Percentiles rank a stretch among this genome's conserved stretches.
These are phyloP conservation scores for Trametes sanguinea DNA, from an alignment of 768 basidiomycete species.

Conservation along the genomic window DNA sequence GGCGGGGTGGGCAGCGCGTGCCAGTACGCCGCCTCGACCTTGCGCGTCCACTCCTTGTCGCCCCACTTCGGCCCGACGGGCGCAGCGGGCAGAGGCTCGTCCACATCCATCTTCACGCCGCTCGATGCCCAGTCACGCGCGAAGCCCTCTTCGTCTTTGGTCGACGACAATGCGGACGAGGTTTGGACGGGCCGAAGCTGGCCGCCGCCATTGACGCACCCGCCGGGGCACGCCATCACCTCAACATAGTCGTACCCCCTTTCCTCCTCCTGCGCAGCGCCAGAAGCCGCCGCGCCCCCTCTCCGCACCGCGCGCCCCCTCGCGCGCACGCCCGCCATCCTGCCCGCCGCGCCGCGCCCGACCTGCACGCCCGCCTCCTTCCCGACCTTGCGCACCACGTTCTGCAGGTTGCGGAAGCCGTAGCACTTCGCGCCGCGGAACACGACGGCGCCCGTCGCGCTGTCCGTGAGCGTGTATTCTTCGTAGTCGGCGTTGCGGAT, in stretches of 20 bases:
- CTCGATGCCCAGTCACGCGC: constrained; percentile 59
- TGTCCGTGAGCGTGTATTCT: constrained; percentile 60
- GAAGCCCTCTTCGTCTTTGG: constrained; percentile 58
- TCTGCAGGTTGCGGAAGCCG: constrained; percentile 96
- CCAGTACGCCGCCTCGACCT: constrained; percentile 88
- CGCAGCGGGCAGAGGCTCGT: constrained; percentile 23
- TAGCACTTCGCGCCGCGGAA: constrained; percentile 97
- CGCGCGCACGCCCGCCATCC: constrained; percentile 36
- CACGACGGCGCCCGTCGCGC: constrained; percentile 54
- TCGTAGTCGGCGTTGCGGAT: constrained; percentile 79
- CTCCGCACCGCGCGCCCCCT: constrained; percentile 28
- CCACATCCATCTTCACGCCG: constrained; percentile 45
- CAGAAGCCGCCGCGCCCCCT: constrained; percentile 32
- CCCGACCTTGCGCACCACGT: constrained; percentile 92
- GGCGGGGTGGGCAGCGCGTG: constrained; percentile 48
- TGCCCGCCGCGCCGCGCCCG: constrained; percentile 67
- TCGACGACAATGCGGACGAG: neutral
- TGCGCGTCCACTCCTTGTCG: constrained; percentile 77
- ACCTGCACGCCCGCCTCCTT: constrained; percentile 77
- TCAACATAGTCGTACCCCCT: constrained; percentile 86
- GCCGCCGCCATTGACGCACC: constrained; percentile 97
- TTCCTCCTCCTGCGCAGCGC: constrained; percentile 44
- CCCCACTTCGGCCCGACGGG: constrained; percentile 71
- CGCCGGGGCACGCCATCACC: constrained; percentile 98
- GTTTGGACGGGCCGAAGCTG: constrained; percentile 52